Percentiles rank a stretch among this genome's conserved stretches.
phyloP scores from a whole-genome alignment of 2,329 filamentous ascomycete genomes.

The Calonectria montana region DNA sequence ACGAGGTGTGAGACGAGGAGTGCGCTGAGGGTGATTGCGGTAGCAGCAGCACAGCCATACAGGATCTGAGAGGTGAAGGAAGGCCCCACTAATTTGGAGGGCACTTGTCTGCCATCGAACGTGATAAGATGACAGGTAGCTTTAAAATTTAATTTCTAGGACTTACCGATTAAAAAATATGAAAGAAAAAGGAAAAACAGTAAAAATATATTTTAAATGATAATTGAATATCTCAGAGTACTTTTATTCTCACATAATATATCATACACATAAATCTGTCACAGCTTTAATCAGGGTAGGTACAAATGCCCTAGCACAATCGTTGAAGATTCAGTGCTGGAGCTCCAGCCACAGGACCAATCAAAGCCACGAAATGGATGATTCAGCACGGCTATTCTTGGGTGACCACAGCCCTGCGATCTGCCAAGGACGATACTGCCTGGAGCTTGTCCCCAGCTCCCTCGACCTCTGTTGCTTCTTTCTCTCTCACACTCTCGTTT shows the following conservation, averaged over 20 bases:
- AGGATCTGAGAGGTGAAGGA: background rate
- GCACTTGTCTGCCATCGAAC: background rate
- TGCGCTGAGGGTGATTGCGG: background rate
- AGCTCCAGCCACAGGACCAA: background rate
- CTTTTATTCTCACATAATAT: background rate
- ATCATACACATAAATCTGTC: no score
- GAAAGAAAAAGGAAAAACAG: background rate
- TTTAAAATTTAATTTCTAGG: no score
- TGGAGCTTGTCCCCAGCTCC: constrained; percentile 16
- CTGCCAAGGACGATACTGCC: constrained; percentile 8
- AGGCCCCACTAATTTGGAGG: background rate
- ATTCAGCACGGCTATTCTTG: constrained; percentile 23
- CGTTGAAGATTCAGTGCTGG: background rate
- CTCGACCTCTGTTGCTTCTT: background rate
- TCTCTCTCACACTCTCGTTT: constrained; percentile 12
- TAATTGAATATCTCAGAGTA: background rate
- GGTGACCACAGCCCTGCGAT: constrained; percentile 17
- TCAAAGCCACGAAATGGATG: background rate
- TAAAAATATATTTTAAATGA: background rate
- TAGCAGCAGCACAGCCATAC: background rate
- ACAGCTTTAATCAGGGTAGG: background rate
- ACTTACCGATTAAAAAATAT: no score
- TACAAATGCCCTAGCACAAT: background rate
- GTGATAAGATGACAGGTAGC: background rate
- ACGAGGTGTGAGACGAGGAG: background rate